These are phyloP conservation scores for Lactifluus subvellereus DNA, from an alignment of 768 basidiomycete species.

Conservation along the genomic window DNA sequence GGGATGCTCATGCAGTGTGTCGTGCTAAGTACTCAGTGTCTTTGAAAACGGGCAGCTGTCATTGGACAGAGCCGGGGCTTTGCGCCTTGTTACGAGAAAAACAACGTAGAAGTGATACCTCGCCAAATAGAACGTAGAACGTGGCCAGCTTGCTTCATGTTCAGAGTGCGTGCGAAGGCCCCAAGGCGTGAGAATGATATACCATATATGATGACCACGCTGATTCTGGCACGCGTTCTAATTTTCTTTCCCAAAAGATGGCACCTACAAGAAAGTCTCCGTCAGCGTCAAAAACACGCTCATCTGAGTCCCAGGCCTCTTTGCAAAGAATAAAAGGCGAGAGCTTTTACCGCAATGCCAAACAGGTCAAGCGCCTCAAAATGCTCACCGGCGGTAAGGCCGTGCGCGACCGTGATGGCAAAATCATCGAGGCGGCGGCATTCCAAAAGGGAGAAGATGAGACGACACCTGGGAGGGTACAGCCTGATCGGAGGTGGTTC, in stretches of 20 bases:
- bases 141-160: no score
- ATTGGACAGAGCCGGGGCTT: no score
- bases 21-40: no score
- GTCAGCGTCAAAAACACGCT: constrained; percentile 34
- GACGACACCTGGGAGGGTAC: constrained; percentile 82
- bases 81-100: no score
- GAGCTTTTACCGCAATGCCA: constrained; percentile 98
- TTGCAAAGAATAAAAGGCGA: constrained; percentile 82
- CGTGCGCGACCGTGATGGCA: constrained; percentile 85
- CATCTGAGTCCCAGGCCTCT: constrained; percentile 41
- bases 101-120: no score
- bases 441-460: constrained; percentile 96
- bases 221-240: background rate
- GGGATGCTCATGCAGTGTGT: no score
- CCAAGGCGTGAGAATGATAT: background rate
- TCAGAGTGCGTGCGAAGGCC: no score
- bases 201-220: background rate
- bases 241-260: constrained; percentile 25
- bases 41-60: no score
- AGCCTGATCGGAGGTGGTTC: constrained; percentile 96
- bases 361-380: constrained; percentile 76
- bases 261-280: constrained; percentile 32
- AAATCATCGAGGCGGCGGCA: constrained; percentile 87
- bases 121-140: no score
- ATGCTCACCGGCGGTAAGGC: constrained; percentile 92